These are phyloP conservation scores for Sporothrix luriei DNA, from an alignment of 2,329 filamentous ascomycete species.

Conservation along the genomic window DNA sequence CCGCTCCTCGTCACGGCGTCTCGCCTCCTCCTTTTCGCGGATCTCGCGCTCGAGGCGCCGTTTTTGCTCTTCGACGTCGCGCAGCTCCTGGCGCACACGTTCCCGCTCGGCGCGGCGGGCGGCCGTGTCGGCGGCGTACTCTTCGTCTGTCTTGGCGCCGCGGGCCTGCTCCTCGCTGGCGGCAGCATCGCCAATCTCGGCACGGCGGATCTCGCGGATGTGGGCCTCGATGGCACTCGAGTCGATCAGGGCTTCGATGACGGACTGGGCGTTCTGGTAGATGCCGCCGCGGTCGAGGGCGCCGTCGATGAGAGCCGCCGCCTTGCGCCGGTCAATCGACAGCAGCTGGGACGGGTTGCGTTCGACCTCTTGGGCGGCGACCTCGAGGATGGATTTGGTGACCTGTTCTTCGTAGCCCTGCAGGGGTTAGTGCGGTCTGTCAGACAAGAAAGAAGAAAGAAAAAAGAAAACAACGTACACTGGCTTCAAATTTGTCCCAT, in stretches of 20 bases:
- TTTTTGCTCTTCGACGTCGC: constrained; percentile 63
- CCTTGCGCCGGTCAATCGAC: constrained; percentile 72
- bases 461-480: constrained; percentile 52
- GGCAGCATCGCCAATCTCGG: constrained; percentile 69
- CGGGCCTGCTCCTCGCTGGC: constrained; percentile 65
- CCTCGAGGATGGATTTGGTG: constrained; percentile 65
- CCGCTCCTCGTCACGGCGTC: constrained; percentile 43
- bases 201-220: constrained; percentile 67
- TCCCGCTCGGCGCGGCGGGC: constrained; percentile 63
- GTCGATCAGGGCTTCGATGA: constrained; percentile 69
- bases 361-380: constrained; percentile 74
- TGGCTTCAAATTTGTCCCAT: constrained; percentile 72
- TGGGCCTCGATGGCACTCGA: constrained; percentile 67
- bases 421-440: background rate
- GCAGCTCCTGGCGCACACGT: constrained; percentile 61
- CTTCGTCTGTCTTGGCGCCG: constrained; percentile 72
- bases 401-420: constrained; percentile 72
- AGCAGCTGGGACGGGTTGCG: constrained; percentile 71
- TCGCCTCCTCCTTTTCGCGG: constrained; percentile 50
- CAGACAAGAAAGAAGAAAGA: constrained; percentile 51
- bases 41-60: constrained; percentile 60
- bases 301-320: constrained; percentile 74
- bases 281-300: constrained; percentile 75
- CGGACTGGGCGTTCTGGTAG: constrained; percentile 70
- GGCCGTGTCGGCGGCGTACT: constrained; percentile 69